Percentiles rank a stretch among this genome's conserved stretches.
Conservation (phyloP, 2,329 filamentous ascomycete species). For the Colletotrichum filicis region DNA sequence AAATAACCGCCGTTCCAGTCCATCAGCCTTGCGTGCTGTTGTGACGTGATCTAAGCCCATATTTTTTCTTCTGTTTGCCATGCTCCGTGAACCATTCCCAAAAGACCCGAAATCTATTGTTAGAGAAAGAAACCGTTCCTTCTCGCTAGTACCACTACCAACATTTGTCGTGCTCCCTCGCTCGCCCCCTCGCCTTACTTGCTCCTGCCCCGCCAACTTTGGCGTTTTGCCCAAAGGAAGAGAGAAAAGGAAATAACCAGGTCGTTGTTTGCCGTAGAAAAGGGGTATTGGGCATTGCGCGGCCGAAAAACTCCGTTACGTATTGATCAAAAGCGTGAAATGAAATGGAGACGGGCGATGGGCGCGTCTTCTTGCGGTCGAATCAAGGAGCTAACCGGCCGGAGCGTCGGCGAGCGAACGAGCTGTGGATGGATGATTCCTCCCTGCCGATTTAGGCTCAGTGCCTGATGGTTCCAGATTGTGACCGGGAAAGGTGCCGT, state of each 20-base stretch:
- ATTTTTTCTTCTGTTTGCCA: conserved; percentile 27
- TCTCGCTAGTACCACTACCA: background rate
- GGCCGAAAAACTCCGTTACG: conserved; percentile 20
- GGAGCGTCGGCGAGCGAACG: background rate
- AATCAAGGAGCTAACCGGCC: background rate
- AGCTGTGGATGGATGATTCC: background rate
- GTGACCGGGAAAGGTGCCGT: background rate
- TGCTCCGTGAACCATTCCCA: conserved; percentile 26
- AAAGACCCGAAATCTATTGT: conserved; percentile 26
- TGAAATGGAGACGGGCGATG: background rate
- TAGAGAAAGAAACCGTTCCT: conserved; percentile 18
- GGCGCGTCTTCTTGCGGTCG: background rate
- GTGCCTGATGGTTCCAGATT: conserved; percentile 12
- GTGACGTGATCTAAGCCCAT: conserved; percentile 28
- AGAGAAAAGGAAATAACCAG: background rate
- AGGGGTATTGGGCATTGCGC: conserved; percentile 16
- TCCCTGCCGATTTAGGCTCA: conserved; percentile 6
- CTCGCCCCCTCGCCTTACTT: background rate
- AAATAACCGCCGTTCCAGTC: conserved; percentile 27
- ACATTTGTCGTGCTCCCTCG: background rate
- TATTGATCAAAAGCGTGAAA: conserved; percentile 10
- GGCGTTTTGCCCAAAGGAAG: background rate
- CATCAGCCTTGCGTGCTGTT: conserved; percentile 30
- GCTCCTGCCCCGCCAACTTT: background rate
- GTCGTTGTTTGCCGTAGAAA: background rate